Conservation (phyloP, 1,284 basidiomycete genomes). For the Anthracocystis panici-leucophaei region DNA sequence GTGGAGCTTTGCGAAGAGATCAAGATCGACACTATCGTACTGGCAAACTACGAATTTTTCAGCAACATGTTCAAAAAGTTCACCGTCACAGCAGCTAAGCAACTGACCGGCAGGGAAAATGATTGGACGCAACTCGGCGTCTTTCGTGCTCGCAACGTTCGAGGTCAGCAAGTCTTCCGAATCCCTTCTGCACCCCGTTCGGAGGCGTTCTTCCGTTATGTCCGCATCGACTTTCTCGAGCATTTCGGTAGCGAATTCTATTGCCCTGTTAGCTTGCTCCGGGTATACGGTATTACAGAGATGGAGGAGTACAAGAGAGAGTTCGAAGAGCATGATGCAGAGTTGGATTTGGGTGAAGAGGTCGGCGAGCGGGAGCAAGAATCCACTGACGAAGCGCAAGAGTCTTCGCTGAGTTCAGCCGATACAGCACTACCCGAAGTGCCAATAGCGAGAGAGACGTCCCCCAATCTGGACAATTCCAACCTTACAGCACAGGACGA, state of each 20-base stretch:
- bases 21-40: slow-evolving; percentile 91
- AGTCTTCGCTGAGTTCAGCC: neutral
- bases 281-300: slow-evolving; percentile 95
- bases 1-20: slow-evolving; percentile 98
- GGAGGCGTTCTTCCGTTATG: slow-evolving; percentile 75
- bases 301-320: slow-evolving; percentile 83
- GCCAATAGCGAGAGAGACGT: neutral
- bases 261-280: slow-evolving; percentile 90
- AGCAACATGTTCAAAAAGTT: slow-evolving; percentile 95
- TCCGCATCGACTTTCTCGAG: slow-evolving; percentile 92
- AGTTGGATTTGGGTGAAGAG: slow-evolving; percentile 60
- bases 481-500: slow-evolving; percentile 38
- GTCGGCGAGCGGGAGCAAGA: neutral
- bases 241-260: slow-evolving; percentile 96
- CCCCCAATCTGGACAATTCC: slow-evolving; percentile 3
- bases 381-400: neutral
- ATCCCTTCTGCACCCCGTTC: slow-evolving; percentile 46
- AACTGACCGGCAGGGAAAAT: slow-evolving; percentile 78
- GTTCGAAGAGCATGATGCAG: slow-evolving; percentile 79
- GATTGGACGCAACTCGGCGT: slow-evolving; percentile 75
- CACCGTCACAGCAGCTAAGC: slow-evolving; percentile 84
- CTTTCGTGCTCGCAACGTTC: slow-evolving; percentile 86
- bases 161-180: slow-evolving; percentile 81
- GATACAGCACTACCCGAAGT: slow-evolving; percentile 4
- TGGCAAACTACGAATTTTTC: slow-evolving; percentile 98